These are phyloP conservation scores for Angomonas desouzai DNA, from an alignment of 208 protist genomes.

Conservation along the genomic window DNA sequence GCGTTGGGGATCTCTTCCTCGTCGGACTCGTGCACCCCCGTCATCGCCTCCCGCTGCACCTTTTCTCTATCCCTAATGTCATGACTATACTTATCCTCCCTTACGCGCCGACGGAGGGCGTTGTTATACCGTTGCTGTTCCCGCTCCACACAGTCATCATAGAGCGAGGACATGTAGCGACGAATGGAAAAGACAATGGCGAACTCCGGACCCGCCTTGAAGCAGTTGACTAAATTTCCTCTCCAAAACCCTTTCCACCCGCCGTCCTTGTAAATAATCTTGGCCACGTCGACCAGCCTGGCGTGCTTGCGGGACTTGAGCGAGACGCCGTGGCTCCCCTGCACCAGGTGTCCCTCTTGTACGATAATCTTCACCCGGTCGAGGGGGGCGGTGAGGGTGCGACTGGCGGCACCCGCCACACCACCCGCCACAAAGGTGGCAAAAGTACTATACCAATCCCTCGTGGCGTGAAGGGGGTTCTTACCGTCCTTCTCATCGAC, in stretches of 20 bases:
- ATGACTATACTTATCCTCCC: slow-evolving; percentile 21
- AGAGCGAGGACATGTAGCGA: slow-evolving; percentile 68
- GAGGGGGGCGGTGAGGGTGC: slow-evolving; percentile 87
- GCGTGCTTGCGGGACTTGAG: slow-evolving; percentile 34
- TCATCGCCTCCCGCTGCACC: slow-evolving; percentile 36
- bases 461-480: slow-evolving; percentile 36
- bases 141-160: slow-evolving; percentile 73
- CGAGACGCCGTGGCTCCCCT: slow-evolving; percentile 8
- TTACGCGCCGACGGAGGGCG: slow-evolving; percentile 14
- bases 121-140: slow-evolving; percentile 35
- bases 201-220: slow-evolving; percentile 90
- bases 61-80: slow-evolving; percentile 30
- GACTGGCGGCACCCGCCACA: slow-evolving; percentile 76
- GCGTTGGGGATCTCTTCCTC: not conserved
- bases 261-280: slow-evolving; percentile 75
- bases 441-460: slow-evolving; percentile 75
- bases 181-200: slow-evolving; percentile 87
- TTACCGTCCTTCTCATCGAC: slow-evolving; percentile 6
- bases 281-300: slow-evolving; percentile 59
- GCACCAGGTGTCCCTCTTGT: slow-evolving; percentile 84
- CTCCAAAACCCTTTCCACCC: slow-evolving; percentile 81
- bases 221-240: slow-evolving; percentile 87
- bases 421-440: slow-evolving; percentile 82
- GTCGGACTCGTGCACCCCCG: slow-evolving; percentile 12
- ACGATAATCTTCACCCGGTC: slow-evolving; percentile 91